Conservation (phyloP, 2,329 filamentous ascomycete genomes). For the Arthroderma uncinatum region DNA sequence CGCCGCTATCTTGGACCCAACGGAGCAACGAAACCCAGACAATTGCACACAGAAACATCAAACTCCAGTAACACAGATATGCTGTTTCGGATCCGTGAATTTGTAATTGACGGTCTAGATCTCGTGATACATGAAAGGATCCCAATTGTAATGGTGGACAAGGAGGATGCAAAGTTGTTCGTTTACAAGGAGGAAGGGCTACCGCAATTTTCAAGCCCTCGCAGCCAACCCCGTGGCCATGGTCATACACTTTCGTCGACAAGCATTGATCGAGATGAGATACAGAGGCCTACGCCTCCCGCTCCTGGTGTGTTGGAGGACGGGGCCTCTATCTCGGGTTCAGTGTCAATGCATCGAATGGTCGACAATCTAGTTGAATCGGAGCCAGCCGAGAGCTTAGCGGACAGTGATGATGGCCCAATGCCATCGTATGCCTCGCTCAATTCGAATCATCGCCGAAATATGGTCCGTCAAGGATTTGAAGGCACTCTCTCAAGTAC, state of each 20-base stretch:
- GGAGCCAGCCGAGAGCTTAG: conserved; percentile 26
- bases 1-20: conserved; percentile 43
- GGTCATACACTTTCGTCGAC: conserved; percentile 31
- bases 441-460: not conserved
- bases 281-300: conserved; percentile 23
- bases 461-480: not conserved
- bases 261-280: conserved; percentile 33
- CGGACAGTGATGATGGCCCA: not conserved
- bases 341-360: conserved; percentile 46
- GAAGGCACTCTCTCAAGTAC: conserved; percentile 3
- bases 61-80: conserved; percentile 52
- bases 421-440: not conserved
- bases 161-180: conserved; percentile 37
- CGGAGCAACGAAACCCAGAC: conserved; percentile 40
- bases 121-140: conserved; percentile 44
- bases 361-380: conserved; percentile 45
- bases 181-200: conserved; percentile 44
- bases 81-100: conserved; percentile 53
- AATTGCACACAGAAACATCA: conserved; percentile 41
- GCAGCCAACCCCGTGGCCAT: conserved; percentile 20
- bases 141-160: conserved; percentile 39
- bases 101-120: conserved; percentile 50
- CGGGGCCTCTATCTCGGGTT: conserved; percentile 34
- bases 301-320: conserved; percentile 10
- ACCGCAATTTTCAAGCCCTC: conserved; percentile 39